Base-by-base conservation (phyloP, 805 yeast species). In the Wickerhamomyces chambardii region DNA sequence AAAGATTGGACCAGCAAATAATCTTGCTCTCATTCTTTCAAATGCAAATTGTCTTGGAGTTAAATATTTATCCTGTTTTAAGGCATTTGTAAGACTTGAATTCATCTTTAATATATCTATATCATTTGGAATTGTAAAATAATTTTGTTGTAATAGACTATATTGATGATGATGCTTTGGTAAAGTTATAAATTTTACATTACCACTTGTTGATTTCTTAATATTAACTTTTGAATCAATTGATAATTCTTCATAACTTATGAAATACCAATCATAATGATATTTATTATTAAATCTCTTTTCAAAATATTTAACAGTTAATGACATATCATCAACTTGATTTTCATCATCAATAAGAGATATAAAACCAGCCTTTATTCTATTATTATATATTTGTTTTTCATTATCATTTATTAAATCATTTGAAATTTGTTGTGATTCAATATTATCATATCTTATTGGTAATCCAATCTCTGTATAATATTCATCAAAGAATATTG, bases 201-300 rank as follows among this genome's bases (percentile, higher is more conserved):
- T 24, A 4, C 27, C 27, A 8, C n/a, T 24, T 6, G 27, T 24
- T 24, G 27, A 7, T 6, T 8, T 24, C 12, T 24, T 24, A 11
- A 14, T 7, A 6, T 24, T 24, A 11, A 24, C 27, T 24, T 24
- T 24, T 11, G n/a, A 7, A 8, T 4, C 27, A 8, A 2, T 2
- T 12, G 15, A 12, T 2, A 90, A 92, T 33, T 71, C 80, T 38
- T 78, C 64, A 49, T 84, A 86, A 49, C 81, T 80, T 33, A 84
- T 55, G 43, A 84, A 78, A 2, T 81, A 75, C 84, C 85, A 84
- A 53, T 83, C 90, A 49, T 84, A 82, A 45, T 74, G 66, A 49
- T 55, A 77, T 27, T 63, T 53, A 34, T 52, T 31, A 55, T 84
- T 83, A 63, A 81, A 83, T 22, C 89, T 58, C 44, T 70, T 78